phyloP scores from a whole-genome alignment of 129 eudicot species.

The Arctium lappa region DNA sequence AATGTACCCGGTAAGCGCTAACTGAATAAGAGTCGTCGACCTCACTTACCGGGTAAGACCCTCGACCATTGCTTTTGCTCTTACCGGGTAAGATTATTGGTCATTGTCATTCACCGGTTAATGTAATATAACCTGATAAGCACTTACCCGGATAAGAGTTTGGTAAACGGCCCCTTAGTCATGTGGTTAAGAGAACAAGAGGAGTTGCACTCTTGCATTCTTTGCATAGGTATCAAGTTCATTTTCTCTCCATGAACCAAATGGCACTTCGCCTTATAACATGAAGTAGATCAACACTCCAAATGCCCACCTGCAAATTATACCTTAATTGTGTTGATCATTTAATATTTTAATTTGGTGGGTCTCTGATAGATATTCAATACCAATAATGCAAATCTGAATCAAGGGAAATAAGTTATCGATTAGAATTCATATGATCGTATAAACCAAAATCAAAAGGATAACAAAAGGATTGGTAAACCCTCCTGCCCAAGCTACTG shows the following conservation, averaged over 20 bases:
- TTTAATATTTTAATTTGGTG: not conserved
- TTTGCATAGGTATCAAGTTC: conserved; percentile 89
- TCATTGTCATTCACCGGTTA: too few species aligned
- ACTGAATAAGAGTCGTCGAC: too few species aligned
- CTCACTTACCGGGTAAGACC: too few species aligned
- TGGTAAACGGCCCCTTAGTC: too few species aligned
- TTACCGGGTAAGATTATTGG: too few species aligned
- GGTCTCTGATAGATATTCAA: too few species aligned
- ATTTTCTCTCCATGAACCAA: conserved; percentile 97
- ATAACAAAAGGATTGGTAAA: not conserved
- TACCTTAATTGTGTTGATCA: conserved; percentile 10
- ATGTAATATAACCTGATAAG: too few species aligned
- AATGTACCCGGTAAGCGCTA: too few species aligned
- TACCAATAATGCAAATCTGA: not conserved
- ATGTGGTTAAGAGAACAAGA: too few species aligned
- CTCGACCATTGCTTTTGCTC: too few species aligned
- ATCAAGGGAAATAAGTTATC: not conserved
- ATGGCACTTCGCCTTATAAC: conserved; percentile 96
- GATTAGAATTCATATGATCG: not conserved
- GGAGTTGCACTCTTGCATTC: conserved; percentile 34
- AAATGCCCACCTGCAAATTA: conserved; percentile 90
- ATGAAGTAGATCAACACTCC: conserved; percentile 90
- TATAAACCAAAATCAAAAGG: not conserved
- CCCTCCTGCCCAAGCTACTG: not conserved
- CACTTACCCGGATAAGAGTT: too few species aligned